Evolutionary conservation across 192 early-diverging fungal genomes (phyloP).

Genomic region (Funneliformis mosseae): DNA sequence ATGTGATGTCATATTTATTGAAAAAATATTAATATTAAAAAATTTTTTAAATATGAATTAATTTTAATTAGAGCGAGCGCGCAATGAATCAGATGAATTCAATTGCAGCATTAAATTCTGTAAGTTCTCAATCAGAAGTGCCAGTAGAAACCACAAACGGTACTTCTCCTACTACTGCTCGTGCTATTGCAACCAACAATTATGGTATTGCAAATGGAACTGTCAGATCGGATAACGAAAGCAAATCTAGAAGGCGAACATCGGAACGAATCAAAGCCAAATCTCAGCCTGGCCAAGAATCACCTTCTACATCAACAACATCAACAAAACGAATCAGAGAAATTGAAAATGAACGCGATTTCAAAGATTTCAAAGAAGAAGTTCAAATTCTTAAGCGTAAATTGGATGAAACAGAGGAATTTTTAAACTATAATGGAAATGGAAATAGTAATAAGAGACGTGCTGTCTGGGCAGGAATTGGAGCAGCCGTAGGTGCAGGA

Average conservation of each 20-base stretch:
- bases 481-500: conserved; percentile 24
- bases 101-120: background rate
- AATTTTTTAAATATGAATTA: background rate
- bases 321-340: conserved; percentile 13
- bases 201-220: background rate
- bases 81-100: background rate
- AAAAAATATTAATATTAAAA: background rate
- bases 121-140: background rate
- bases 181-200: background rate
- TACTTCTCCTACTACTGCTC: background rate
- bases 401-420: conserved; percentile 20
- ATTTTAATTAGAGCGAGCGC: conserved; percentile 3
- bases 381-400: conserved; percentile 28
- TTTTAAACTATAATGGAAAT: conserved; percentile 4
- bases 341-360: conserved; percentile 8
- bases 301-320: background rate
- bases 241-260: background rate
- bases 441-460: conserved; percentile 22
- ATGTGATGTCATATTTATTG: background rate
- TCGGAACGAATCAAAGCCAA: background rate
- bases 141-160: background rate
- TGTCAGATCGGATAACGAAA: background rate
- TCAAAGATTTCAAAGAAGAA: conserved; percentile 28
- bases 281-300: background rate
- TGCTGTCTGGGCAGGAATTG: conserved; percentile 21